These are phyloP conservation scores for Cutaneotrichosporon mucoides DNA, from an alignment of 1,284 basidiomycete genomes.

Conservation along the genomic window DNA sequence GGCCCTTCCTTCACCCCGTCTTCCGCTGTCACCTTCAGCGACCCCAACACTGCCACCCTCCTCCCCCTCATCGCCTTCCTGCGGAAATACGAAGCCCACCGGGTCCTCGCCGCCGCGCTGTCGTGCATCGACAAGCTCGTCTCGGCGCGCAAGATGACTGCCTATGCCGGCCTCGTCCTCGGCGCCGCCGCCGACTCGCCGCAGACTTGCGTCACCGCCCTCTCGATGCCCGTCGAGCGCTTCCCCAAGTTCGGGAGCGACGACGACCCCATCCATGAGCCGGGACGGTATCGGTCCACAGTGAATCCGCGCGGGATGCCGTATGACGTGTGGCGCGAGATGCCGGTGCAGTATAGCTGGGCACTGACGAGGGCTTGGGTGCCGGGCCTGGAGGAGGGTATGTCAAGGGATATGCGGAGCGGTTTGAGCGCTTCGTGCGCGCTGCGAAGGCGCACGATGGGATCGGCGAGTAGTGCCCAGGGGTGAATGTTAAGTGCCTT, in stretches of 20 bases:
- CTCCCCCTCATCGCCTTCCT: neutral
- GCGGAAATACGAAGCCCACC: conserved; percentile 1
- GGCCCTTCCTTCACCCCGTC: neutral
- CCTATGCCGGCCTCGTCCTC: neutral
- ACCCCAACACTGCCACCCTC: neutral
- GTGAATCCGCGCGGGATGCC: neutral
- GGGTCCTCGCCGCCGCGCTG: neutral
- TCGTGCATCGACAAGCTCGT: neutral
- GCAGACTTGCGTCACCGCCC: neutral
- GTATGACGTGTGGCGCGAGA: neutral
- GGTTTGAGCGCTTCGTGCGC: neutral
- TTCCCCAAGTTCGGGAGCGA: neutral
- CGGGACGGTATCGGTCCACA: neutral
- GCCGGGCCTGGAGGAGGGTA: neutral
- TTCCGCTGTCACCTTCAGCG: neutral
- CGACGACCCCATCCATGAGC: too few species aligned
- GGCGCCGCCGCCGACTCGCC: neutral
- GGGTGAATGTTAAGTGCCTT: too few species aligned
- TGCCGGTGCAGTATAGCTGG: neutral
- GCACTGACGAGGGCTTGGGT: neutral
- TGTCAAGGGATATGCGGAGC: neutral
- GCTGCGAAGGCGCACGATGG: neutral
- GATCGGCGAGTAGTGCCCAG: too few species aligned
- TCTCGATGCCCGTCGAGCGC: neutral
- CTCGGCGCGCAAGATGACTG: neutral